A percentile compares a stretch with the other conserved stretches of the same genome.
phyloP scores from a whole-genome alignment of 306 rosid species.

The Styphnolobium japonicum region DNA sequence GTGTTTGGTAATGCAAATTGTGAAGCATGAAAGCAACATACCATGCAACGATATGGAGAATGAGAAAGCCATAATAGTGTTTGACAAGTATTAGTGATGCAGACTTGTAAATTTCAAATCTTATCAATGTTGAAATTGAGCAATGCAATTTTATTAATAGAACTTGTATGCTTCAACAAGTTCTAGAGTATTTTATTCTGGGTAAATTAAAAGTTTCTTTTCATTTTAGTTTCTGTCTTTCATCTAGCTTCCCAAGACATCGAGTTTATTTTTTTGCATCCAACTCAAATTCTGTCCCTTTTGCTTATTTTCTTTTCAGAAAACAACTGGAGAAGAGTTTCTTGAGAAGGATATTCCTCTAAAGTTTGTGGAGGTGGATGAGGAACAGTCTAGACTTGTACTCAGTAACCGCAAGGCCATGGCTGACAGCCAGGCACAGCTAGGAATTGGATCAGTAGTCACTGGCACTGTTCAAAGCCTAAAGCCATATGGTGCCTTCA shows the following conservation, averaged over 20 bases:
- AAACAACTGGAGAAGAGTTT: conserved; percentile 83
- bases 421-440: conserved; percentile 93
- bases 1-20: not conserved
- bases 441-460: conserved; percentile 97
- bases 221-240: not conserved
- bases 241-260: too few species aligned
- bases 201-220: not conserved
- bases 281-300: conserved; percentile 1
- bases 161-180: conserved; percentile 13
- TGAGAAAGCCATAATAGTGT: not conserved
- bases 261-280: too few species aligned
- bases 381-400: conserved; percentile 85
- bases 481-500: conserved; percentile 95
- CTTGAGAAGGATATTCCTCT: conserved; percentile 81
- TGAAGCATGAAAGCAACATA: not conserved
- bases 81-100: not conserved
- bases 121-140: not conserved
- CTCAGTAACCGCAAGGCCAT: conserved; percentile 97
- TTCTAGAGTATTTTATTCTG: conserved; percentile 7
- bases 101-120: conserved; percentile 1
- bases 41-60: not conserved
- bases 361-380: conserved; percentile 96
- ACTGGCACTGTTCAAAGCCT: conserved; percentile 88
- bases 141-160: not conserved
- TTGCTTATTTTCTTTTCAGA: conserved; percentile 39